Evolutionary conservation across 2,329 filamentous ascomycete genomes (phyloP).

Genomic region (Nothophoma quercina): DNA sequence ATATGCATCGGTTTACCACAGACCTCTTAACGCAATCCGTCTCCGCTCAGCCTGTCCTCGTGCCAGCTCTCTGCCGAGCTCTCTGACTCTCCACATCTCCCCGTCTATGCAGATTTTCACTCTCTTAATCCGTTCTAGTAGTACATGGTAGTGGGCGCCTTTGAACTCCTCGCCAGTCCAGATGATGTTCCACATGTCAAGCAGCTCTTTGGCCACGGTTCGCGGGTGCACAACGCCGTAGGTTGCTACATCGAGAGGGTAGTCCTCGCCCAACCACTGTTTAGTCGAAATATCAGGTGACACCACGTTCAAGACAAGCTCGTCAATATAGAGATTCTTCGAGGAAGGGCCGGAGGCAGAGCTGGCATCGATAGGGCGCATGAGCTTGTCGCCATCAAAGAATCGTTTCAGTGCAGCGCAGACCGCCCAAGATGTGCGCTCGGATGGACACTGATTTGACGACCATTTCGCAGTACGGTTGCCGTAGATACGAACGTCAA

Average conservation of each 20-base stretch:
- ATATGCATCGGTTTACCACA: conserved; percentile 21
- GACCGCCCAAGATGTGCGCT: conserved; percentile 44
- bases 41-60: conserved; percentile 41
- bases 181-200: conserved; percentile 45
- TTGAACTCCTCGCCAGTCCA: conserved; percentile 42
- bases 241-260: conserved; percentile 22
- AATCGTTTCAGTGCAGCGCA: conserved; percentile 44
- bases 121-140: conserved; percentile 40
- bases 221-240: conserved; percentile 36
- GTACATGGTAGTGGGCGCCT: conserved; percentile 30
- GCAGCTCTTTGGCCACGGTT: conserved; percentile 38
- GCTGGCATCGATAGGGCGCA: conserved; percentile 17
- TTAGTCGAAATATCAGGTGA: conserved; percentile 17
- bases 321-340: conserved; percentile 33
- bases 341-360: conserved; percentile 6
- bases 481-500: conserved; percentile 41
- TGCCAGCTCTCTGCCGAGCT: conserved; percentile 42
- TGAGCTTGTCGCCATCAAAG: conserved; percentile 36
- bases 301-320: conserved; percentile 44
- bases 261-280: conserved; percentile 30
- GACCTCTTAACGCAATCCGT: conserved; percentile 36
- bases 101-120: conserved; percentile 45
- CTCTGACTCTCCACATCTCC: conserved; percentile 34
- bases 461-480: conserved; percentile 30
- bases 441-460: conserved; percentile 25